phyloP scores from a whole-genome alignment of 2,329 filamentous ascomycete genomes.

The Ramularia endophylla region DNA sequence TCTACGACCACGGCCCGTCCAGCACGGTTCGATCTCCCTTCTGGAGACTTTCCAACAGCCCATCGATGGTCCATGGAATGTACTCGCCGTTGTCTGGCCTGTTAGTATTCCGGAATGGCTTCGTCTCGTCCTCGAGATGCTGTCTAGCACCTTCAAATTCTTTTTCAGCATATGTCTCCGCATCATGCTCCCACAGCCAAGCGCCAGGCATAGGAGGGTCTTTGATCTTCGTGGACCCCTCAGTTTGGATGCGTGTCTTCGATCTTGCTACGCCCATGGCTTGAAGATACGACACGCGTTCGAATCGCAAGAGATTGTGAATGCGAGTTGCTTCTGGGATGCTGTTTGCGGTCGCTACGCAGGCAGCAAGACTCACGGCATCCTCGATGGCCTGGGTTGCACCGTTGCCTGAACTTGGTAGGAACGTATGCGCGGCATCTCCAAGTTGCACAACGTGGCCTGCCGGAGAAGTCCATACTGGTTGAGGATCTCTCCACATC shows the following conservation, averaged over 20 bases:
- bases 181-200: slow-evolving; percentile 8
- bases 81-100: not conserved
- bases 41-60: not conserved
- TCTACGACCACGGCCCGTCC: too few species aligned
- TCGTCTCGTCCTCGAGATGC: slow-evolving; percentile 1
- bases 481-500: slow-evolving; percentile 42
- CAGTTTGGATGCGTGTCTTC: not conserved
- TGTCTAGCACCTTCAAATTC: slow-evolving; percentile 2
- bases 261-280: not conserved
- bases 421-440: slow-evolving; percentile 41
- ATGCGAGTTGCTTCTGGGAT: slow-evolving; percentile 21
- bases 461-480: slow-evolving; percentile 39
- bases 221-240: not conserved
- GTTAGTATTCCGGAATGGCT: slow-evolving; percentile 1
- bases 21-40: too few species aligned
- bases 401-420: slow-evolving; percentile 41
- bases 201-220: not conserved
- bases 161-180: slow-evolving; percentile 5
- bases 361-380: slow-evolving; percentile 40
- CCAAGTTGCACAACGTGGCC: slow-evolving; percentile 42
- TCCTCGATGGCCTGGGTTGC: slow-evolving; percentile 46
- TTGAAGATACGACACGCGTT: slow-evolving; percentile 1
- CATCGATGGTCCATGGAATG: slow-evolving; percentile 5
- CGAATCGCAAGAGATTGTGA: slow-evolving; percentile 26
- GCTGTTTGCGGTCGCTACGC: slow-evolving; percentile 22